Conservation (phyloP, 768 basidiomycete species). For the Postia placenta region DNA sequence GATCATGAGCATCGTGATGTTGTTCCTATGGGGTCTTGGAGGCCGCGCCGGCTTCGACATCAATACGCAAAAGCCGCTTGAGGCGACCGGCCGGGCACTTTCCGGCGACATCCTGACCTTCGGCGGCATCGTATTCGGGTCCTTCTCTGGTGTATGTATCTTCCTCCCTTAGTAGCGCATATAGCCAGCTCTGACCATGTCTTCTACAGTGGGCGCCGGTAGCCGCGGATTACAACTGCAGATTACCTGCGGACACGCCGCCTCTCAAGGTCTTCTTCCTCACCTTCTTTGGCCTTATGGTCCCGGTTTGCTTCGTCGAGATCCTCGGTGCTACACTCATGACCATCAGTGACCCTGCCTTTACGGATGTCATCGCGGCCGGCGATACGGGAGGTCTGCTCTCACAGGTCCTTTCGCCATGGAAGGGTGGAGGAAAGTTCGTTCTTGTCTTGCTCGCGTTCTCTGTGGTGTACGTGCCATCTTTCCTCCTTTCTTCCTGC, state of each 20-base stretch:
- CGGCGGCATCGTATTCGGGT: slow-evolving; percentile 46
- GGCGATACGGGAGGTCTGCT: slow-evolving; percentile 42
- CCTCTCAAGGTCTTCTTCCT: slow-evolving; percentile 39
- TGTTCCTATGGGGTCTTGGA: slow-evolving; percentile 46
- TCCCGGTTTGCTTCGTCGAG: slow-evolving; percentile 42
- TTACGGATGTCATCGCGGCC: slow-evolving; percentile 28
- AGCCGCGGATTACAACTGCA: slow-evolving; percentile 51
- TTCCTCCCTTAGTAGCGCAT: not conserved
- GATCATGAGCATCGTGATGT: slow-evolving; percentile 37
- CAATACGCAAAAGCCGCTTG: slow-evolving; percentile 33
- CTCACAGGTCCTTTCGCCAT: slow-evolving; percentile 31
- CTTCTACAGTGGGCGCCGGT: slow-evolving; percentile 38
- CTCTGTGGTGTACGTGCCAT: slow-evolving; percentile 27
- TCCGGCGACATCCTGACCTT: slow-evolving; percentile 46
- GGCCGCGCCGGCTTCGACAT: slow-evolving; percentile 40
- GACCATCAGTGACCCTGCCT: slow-evolving; percentile 30
- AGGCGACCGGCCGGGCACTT: slow-evolving; percentile 38
- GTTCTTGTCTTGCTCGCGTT: slow-evolving; percentile 39
- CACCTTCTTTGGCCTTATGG: slow-evolving; percentile 45
- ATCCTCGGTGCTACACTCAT: slow-evolving; percentile 43
- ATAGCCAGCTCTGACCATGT: not conserved
- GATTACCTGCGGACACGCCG: slow-evolving; percentile 38
- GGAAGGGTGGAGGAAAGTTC: slow-evolving; percentile 40
- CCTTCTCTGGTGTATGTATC: slow-evolving; percentile 31
- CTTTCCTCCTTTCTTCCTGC: not conserved